phyloP scores from a whole-genome alignment of 768 basidiomycete species.

The Imleria badia region DNA sequence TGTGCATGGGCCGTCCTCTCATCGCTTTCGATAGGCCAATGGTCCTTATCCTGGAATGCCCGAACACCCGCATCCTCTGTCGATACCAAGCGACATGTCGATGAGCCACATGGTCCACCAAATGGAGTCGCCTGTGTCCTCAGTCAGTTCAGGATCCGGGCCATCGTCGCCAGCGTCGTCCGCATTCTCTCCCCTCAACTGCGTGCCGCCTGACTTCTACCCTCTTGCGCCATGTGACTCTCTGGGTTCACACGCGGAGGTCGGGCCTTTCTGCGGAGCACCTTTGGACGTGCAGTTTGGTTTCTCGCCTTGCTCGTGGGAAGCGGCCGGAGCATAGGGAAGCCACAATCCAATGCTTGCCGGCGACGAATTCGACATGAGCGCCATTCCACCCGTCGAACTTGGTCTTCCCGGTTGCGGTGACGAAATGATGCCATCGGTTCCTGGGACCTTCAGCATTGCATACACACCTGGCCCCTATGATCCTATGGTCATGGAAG shows the following conservation, averaged over 20 bases:
- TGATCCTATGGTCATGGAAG: conserved; percentile 29
- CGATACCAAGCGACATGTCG: conserved; percentile 38
- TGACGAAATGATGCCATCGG: conserved; percentile 17
- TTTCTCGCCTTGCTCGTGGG: conserved; percentile 35
- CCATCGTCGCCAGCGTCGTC: conserved; percentile 49
- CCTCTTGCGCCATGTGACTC: conserved; percentile 19
- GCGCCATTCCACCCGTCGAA: conserved; percentile 63
- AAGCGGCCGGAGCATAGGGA: conserved; percentile 32
- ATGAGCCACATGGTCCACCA: conserved; percentile 43
- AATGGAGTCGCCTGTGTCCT: conserved; percentile 51
- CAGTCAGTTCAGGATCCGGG: conserved; percentile 47
- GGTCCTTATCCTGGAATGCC: conserved; percentile 54
- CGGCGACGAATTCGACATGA: conserved; percentile 67
- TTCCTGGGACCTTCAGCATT: conserved; percentile 16
- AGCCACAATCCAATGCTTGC: conserved; percentile 40
- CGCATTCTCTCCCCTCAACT: conserved; percentile 47
- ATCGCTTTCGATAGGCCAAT: conserved; percentile 37
- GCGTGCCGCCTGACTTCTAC: conserved; percentile 22
- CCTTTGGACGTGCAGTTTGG: conserved; percentile 29
- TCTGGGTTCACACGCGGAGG: conserved; percentile 11
- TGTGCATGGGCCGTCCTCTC: conserved; percentile 5
- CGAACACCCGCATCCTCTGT: conserved; percentile 43
- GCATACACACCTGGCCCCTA: conserved; percentile 25
- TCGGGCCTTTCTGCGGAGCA: conserved; percentile 17
- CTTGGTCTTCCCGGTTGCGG: conserved; percentile 53